Percentiles rank a stretch among this genome's conserved stretches.
Conservation (phyloP, 352 stramenopile genomes). For the Peronospora belbahrii region DNA sequence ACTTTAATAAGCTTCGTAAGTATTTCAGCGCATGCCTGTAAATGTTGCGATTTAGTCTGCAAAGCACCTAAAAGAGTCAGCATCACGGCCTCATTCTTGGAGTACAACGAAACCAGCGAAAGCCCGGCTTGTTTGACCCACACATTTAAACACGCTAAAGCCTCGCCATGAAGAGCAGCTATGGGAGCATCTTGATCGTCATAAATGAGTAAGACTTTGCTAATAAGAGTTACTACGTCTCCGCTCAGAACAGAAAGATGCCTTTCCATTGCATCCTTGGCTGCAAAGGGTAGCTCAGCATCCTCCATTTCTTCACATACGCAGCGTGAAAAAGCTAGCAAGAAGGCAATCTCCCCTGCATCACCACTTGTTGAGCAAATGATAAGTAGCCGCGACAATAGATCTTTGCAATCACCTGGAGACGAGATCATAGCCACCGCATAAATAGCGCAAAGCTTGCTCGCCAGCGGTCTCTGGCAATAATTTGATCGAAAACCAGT, state of each 20-base stretch:
- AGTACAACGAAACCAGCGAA: conserved; percentile 42
- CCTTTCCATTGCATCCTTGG: conserved; percentile 61
- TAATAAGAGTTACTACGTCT: conserved; percentile 37
- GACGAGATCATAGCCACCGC: conserved; percentile 46
- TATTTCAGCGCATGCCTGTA: conserved; percentile 44
- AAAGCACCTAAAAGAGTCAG: conserved; percentile 39
- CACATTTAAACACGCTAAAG: conserved; percentile 45
- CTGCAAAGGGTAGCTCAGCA: conserved; percentile 45
- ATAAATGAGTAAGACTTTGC: conserved; percentile 36
- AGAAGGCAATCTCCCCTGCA: conserved; percentile 33
- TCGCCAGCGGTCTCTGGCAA: conserved; percentile 33
- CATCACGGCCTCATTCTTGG: conserved; percentile 34
- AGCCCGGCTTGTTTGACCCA: conserved; percentile 54
- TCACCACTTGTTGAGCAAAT: conserved; percentile 21
- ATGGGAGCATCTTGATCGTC: conserved; percentile 25
- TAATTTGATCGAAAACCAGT: conserved; percentile 20
- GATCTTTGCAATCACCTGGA: conserved; percentile 38
- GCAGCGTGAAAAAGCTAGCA: conserved; percentile 48
- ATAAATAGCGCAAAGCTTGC: conserved; percentile 55
- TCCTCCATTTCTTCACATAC: conserved; percentile 66
- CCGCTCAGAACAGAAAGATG: conserved; percentile 36
- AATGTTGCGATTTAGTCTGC: conserved; percentile 38
- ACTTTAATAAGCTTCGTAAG: conserved; percentile 52
- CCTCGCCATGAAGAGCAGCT: conserved; percentile 40
- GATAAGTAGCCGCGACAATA: conserved; percentile 30